Base-by-base conservation (phyloP, 768 basidiomycete genomes). In the Trametes coccinea region DNA sequence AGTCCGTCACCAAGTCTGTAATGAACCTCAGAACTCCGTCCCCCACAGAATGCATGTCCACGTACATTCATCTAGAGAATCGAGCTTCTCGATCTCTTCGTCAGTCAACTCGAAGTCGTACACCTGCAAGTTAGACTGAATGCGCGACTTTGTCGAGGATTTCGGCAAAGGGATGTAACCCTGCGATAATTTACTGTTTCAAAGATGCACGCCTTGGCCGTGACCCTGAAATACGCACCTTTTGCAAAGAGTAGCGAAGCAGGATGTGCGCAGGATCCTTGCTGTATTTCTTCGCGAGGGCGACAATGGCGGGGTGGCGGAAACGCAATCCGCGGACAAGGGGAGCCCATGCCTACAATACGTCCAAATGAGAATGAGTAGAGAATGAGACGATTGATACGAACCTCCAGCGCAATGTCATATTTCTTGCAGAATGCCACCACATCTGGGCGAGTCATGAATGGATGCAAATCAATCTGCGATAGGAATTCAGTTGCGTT, bases 221-320 rank as follows among this genome's bases (percentile, higher is more conserved):
- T 31, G 14, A 14, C 8, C 9, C 41, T 13, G 48, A 17, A 10
- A 17, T 52, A n/a, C 71, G 39, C 63, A 85, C 90, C 78, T 89
- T 88, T 72, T 94, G 89, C n/a, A 94, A 73, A 10, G 85, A 87
- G 71, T 85, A 92, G n/a, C 90, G 79, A 31, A 92, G 75, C 41
- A 90, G 75, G 50, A 92, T 75, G 66, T 83, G 82, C 67, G 85
- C 79, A n/a, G 81, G 76, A 48, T 76, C 69, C 67, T 84, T 90
- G 41, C 72, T 68, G 69, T 89, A 85, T 70, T 84, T 86, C 44
- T 78, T 66, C 5, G 82, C 80, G 40, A 85, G 74, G 34, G 69
- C 69, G 29, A 71, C 70, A 63, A 91, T 76, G 9, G 73, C 72
- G 17, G 84, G 81, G 72, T 88, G 83, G 17, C 81, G 69, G 74